Evolutionary conservation across 139 green algal genomes (phyloP).

Genomic region (Picochlorum costavermella): DNA sequence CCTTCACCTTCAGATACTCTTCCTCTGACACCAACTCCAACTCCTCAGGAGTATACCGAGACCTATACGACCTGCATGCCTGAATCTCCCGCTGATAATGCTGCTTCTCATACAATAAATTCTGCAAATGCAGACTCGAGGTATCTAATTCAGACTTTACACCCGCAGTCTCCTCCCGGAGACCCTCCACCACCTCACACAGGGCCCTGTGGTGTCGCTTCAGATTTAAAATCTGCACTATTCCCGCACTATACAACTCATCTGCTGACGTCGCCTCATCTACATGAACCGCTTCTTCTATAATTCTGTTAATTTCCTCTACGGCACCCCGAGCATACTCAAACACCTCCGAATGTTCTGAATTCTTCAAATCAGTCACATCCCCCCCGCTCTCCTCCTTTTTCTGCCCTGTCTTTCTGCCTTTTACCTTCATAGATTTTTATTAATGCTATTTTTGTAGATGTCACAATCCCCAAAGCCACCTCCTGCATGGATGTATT

Average conservation of each 20-base stretch:
- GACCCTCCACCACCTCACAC: constrained; percentile 32
- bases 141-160: constrained; percentile 47
- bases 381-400: no score
- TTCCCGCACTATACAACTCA: neutral
- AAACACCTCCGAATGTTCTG: no score
- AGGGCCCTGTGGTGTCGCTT: constrained; percentile 15
- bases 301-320: neutral
- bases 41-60: constrained; percentile 31
- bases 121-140: constrained; percentile 49
- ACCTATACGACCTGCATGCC: constrained; percentile 48
- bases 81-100: constrained; percentile 68
- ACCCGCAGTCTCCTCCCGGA: constrained; percentile 41
- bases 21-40: constrained; percentile 42
- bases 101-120: constrained; percentile 59
- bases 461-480: no score
- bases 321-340: no score
- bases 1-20: constrained; percentile 28
- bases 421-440: no score
- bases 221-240: constrained; percentile 17
- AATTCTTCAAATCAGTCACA: no score
- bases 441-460: no score
- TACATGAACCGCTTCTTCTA: neutral
- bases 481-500: no score
- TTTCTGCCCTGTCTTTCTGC: no score
- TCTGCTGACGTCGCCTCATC: neutral